These are phyloP conservation scores for Brassica carinata DNA, from an alignment of 345 rosid species.

Conservation along the genomic window DNA sequence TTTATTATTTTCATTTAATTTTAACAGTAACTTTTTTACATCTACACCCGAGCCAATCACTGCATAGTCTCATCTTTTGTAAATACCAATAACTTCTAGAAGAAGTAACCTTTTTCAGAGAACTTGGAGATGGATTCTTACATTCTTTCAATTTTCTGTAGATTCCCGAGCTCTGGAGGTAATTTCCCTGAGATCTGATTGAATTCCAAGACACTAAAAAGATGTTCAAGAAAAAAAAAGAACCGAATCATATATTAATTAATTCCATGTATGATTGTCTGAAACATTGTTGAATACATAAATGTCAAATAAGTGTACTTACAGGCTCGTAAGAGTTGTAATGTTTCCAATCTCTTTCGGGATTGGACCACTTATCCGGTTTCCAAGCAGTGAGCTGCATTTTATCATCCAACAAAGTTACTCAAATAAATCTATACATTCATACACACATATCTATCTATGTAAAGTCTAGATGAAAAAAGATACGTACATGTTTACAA, in stretches of 20 bases:
- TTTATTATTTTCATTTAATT: too few relatives aligned
- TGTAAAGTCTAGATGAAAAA: not conserved
- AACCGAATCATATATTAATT: not conserved
- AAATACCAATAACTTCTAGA: not conserved
- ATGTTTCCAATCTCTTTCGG: constrained; percentile 56
- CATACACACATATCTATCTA: constrained; percentile 19
- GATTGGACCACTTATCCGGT: constrained; percentile 52
- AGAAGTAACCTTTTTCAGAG: not conserved
- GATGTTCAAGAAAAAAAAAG: not conserved
- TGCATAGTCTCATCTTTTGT: constrained; percentile 2
- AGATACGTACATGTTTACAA: constrained; percentile 40
- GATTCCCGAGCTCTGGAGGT: constrained; percentile 36
- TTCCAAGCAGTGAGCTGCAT: constrained; percentile 52
- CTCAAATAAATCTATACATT: constrained; percentile 2
- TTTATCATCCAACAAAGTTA: constrained; percentile 17
- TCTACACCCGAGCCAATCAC: not conserved
- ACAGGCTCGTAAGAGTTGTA: constrained; percentile 49
- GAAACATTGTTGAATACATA: not conserved
- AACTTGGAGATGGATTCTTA: constrained; percentile 15
- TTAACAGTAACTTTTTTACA: not conserved
- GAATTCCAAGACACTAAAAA: constrained; percentile 38
- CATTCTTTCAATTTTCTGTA: constrained; percentile 26
- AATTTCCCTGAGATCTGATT: constrained; percentile 44
- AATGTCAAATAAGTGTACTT: constrained; percentile 27
- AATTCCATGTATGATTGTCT: not conserved